These are phyloP conservation scores for Discostella stelligera DNA, from an alignment of 352 stramenopile genomes.

Conservation along the genomic window DNA sequence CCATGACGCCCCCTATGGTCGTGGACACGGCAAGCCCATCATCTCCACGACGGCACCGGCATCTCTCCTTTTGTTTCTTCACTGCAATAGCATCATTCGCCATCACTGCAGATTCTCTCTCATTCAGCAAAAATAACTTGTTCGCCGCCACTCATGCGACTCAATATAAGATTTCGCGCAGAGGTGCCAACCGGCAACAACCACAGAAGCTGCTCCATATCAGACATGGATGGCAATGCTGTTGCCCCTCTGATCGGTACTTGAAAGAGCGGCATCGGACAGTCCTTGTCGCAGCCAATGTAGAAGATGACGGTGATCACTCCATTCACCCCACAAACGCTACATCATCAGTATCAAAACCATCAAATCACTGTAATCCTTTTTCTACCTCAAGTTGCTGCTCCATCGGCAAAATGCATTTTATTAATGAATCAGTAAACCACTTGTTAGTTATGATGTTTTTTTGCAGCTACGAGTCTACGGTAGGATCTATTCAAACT, in stretches of 20 bases:
- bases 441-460: too few relatives aligned
- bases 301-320: background rate
- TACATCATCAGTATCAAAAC: too few relatives aligned
- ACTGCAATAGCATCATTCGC: background rate
- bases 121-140: conserved; percentile 1
- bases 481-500: too few relatives aligned
- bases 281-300: background rate
- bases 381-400: too few relatives aligned
- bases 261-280: background rate
- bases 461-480: too few relatives aligned
- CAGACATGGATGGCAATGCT: background rate
- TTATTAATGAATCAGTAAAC: too few relatives aligned
- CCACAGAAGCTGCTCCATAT: background rate
- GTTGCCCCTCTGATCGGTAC: background rate
- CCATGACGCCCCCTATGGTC: background rate
- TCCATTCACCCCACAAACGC: background rate
- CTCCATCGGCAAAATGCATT: too few relatives aligned
- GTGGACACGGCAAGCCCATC: background rate
- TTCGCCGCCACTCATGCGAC: background rate
- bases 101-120: conserved; percentile 14
- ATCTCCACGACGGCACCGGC: background rate
- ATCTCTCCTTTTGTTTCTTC: background rate
- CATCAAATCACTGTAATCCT: too few relatives aligned
- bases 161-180: background rate
- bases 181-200: background rate